Percentiles rank a stretch among this genome's conserved stretches.
These are phyloP conservation scores for Ramaria rubella DNA, from an alignment of 768 basidiomycete genomes.

Conservation along the genomic window DNA sequence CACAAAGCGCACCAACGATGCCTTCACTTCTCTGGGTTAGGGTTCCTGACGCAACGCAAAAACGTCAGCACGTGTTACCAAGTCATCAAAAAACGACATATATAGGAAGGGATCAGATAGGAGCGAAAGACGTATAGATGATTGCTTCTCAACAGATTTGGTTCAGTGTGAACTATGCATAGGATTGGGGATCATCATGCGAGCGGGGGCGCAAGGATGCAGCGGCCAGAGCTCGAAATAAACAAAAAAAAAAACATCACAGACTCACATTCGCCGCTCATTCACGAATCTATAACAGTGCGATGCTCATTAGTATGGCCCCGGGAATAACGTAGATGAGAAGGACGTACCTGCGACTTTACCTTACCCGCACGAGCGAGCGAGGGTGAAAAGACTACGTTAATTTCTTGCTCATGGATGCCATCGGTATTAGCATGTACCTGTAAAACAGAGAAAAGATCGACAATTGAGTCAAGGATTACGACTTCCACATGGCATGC, in stretches of 20 bases:
- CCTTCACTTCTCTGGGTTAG: slow-evolving; percentile 57
- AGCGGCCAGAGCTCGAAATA: not conserved
- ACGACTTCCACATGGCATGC: no score
- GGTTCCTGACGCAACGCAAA: slow-evolving; percentile 42
- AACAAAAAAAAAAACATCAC: slow-evolving; percentile 12
- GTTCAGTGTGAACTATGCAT: slow-evolving; percentile 98
- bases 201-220: not conserved
- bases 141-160: slow-evolving; percentile 70
- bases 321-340: no score
- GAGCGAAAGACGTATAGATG: slow-evolving; percentile 98
- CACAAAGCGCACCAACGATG: not conserved
- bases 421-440: no score
- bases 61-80: not conserved
- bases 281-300: slow-evolving; percentile 74
- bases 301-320: no score
- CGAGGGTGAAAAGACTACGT: no score
- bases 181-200: slow-evolving; percentile 53
- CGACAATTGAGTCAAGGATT: no score
- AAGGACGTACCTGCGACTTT: slow-evolving; percentile 44
- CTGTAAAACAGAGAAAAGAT: no score
- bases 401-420: no score
- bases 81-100: not conserved
- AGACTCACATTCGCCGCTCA: slow-evolving; percentile 91
- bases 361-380: slow-evolving; percentile 99
- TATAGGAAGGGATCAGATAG: slow-evolving; percentile 70